Percentiles rank a stretch among this genome's conserved stretches.
These are phyloP conservation scores for Magnusiomyces magnusii DNA, from an alignment of 1,139 yeast species.

Conservation along the genomic window DNA sequence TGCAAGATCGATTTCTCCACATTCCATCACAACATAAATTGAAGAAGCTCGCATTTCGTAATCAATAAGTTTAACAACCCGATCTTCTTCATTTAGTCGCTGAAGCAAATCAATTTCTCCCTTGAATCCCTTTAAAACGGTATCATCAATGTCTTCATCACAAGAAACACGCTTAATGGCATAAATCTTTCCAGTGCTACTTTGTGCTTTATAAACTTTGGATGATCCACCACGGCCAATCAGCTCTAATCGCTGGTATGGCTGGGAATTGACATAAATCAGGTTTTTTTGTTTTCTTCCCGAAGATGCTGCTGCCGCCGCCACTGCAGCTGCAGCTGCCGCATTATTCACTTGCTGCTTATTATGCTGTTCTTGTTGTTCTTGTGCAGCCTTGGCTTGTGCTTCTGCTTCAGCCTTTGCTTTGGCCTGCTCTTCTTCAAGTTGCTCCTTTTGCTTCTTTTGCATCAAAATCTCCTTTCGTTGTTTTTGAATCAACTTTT, in stretches of 20 bases:
- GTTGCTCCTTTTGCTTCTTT: slow-evolving; percentile 6
- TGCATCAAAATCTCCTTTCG: slow-evolving; percentile 9
- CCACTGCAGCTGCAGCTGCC: background rate
- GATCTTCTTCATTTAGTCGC: slow-evolving; percentile 49
- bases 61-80: slow-evolving; percentile 77
- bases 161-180: slow-evolving; percentile 81
- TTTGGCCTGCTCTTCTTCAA: background rate
- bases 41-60: slow-evolving; percentile 59
- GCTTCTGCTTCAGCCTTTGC: background rate
- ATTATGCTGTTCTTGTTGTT: slow-evolving; percentile 15
- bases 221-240: slow-evolving; percentile 94
- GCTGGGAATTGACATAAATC: slow-evolving; percentile 47
- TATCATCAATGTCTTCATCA: slow-evolving; percentile 65
- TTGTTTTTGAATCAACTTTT: slow-evolving; percentile 14
- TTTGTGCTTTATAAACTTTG: slow-evolving; percentile 75
- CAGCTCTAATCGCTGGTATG: slow-evolving; percentile 68
- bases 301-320: background rate
- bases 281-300: slow-evolving; percentile 23
- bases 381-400: slow-evolving; percentile 3
- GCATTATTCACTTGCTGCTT: slow-evolving; percentile 9
- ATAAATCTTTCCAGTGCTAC: slow-evolving; percentile 45
- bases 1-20: slow-evolving; percentile 89
- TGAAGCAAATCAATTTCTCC: slow-evolving; percentile 79
- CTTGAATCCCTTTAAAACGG: slow-evolving; percentile 68
- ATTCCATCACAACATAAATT: slow-evolving; percentile 80